Evolutionary conservation across 495 filamentous ascomycete species (phyloP), one percentile per base, ranked within the genome.

Genomic region (Annulohypoxylon stygium): DNA sequence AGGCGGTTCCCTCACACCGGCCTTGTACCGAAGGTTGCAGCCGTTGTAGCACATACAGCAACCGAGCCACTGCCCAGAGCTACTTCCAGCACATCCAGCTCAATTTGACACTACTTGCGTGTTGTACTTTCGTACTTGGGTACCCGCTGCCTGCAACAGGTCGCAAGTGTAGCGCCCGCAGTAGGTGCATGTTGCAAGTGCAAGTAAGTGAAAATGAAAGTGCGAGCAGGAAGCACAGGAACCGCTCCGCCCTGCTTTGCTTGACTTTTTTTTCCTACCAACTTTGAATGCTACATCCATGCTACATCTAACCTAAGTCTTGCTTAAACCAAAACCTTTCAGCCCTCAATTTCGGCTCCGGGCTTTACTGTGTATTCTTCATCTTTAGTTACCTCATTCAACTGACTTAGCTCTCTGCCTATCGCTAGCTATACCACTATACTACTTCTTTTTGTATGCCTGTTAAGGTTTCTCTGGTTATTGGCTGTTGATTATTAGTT

Each of bases 31-130:
- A 67, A 67, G 59, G 62, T 72, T 67, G 64, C 43, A 61, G 55
- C 71, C 61, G 66, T 61, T 57, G 60, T 57, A 54, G 71, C 65
- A 74, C 70, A 61, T 73, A 73, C 65, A 61, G 66, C 43, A 47
- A 53, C 55, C 23, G 23, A 54, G 18, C 62, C 62, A 67, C 53
- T 30, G 45, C 30, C 36, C 14, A 47, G 33, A 57, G 53, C 53
- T 7, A 68, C 33, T 53, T 43, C 30, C 30, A 30, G 3, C 30
- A 30, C 30, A 1, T 67, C 20, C 14, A 69, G 59, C 57, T 64
- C 36, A 66, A 65, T 71, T 61, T 71, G 69, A 71, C 61, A 66
- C 39, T 54, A 43, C 48, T 3, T 51, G 18, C 48, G 48, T 51
- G 26, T 51, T 26, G 50, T 54, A 65, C 47, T 65, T 45, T 36